Evolutionary conservation across 2,329 filamentous ascomycete species (phyloP).

Genomic region (Pseudogymnoascus sp.): DNA sequence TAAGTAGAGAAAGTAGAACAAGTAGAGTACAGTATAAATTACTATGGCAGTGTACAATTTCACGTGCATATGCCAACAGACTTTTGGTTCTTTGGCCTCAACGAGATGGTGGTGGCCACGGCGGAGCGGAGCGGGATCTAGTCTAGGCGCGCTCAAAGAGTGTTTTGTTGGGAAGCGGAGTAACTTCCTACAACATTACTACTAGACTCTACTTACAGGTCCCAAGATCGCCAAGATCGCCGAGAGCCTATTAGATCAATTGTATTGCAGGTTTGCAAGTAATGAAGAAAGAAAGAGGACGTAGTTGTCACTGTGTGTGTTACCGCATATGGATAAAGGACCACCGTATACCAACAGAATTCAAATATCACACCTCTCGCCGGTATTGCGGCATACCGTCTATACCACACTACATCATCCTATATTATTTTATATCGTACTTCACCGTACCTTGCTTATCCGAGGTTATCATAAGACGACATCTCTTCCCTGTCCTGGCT

Average conservation of each 20-base stretch:
- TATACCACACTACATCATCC: no score
- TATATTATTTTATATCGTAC: no score
- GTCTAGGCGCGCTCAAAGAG: not conserved
- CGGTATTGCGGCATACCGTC: no score
- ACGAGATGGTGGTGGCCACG: not conserved
- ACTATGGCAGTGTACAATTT: not conserved
- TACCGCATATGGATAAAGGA: no score
- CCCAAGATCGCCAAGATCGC: not conserved
- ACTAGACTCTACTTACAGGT: not conserved
- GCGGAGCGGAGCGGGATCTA: not conserved
- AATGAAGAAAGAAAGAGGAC: no score
- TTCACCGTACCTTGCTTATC: not conserved
- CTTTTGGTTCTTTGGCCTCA: not conserved
- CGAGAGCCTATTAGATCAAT: not conserved
- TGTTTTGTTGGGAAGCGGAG: not conserved
- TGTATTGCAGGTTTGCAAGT: not conserved
- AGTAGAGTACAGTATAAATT: no score
- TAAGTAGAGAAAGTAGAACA: no score
- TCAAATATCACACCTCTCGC: no score
- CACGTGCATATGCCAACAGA: not conserved
- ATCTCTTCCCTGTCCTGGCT: not conserved
- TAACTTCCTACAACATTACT: no score
- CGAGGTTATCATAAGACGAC: not conserved
- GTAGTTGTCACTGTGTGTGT: no score
- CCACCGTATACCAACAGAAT: no score